Percentiles rank a stretch among this genome's conserved stretches.
Evolutionary conservation across 192 early-diverging fungal species (phyloP).

Genomic region (Piromyces sp.): DNA sequence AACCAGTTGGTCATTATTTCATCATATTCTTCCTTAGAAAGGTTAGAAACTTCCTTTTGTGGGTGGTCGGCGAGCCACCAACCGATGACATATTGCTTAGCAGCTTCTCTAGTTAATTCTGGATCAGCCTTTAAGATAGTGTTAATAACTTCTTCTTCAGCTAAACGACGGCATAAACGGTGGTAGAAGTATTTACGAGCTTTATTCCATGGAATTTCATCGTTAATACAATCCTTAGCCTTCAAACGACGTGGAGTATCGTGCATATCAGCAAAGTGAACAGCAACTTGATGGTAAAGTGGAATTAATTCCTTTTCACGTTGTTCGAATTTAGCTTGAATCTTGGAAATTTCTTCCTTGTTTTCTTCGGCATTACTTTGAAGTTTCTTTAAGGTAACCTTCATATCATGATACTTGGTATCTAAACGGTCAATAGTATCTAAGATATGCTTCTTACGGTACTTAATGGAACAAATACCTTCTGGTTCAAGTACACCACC

Average conservation of each 20-base stretch:
- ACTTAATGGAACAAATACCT: constrained; percentile 97
- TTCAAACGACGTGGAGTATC: constrained; percentile 89
- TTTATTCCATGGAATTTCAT: constrained; percentile 59
- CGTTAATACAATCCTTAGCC: constrained; percentile 75
- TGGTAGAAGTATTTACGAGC: constrained; percentile 82
- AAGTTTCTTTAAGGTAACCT: neutral
- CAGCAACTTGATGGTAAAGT: constrained; percentile 77
- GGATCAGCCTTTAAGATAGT: constrained; percentile 24
- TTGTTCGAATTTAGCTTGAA: constrained; percentile 55
- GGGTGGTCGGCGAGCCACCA: constrained; percentile 35
- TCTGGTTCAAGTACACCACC: constrained; percentile 94
- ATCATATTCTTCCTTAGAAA: neutral
- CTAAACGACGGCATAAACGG: constrained; percentile 65
- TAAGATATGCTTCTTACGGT: constrained; percentile 78
- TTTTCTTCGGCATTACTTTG: constrained; percentile 16
- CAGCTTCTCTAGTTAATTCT: constrained; percentile 25
- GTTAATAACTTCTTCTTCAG: constrained; percentile 58
- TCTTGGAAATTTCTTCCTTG: constrained; percentile 38
- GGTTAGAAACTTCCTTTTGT: neutral
- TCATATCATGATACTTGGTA: constrained; percentile 27
- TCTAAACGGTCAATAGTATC: constrained; percentile 88
- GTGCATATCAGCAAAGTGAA: constrained; percentile 96
- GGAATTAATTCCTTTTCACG: constrained; percentile 77
- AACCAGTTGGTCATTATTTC: neutral
- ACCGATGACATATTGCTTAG: constrained; percentile 20